Base-by-base conservation (phyloP, 2,329 filamentous ascomycete genomes). In the Emergomyces africanus region DNA sequence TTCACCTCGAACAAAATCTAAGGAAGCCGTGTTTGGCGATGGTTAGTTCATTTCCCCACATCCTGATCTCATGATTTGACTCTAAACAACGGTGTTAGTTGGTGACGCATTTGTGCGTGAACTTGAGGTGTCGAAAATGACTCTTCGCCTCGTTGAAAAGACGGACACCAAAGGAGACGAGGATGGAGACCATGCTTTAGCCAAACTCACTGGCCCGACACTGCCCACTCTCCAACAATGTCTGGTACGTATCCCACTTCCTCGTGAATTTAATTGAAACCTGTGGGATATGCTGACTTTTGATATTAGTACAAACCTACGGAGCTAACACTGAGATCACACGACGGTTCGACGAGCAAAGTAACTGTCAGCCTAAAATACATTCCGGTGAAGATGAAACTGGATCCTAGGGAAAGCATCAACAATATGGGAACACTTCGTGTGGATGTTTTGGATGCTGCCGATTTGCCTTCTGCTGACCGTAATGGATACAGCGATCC, bases 381-480 rank as follows among this genome's bases (percentile, higher is more conserved):
- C 71, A 85, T 99, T 28, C 94, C 94, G 0, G 85, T 97, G 61
- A 85, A 89, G 76, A 99, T 99, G 94, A 79, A 85, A 59, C 86
- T 99, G 54, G 90, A 99, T 68, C 88, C 94, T 0, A 90, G 86
- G 67, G 94, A 99, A 75, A 96, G 90, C 69, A 96, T 99, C 79
- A 97, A 96, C 82, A 99, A 99, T 75, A 95, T 96, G 84, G 94
- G 94, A 61, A 91, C 85, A 60, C 84, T 99, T 25, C 88, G 91
- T 23, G 89, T 99, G n/a, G 90, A 97, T 67, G 82, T 99, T 20
- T 77, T 97, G 42, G 90, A 96, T 71, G 94, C 86, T 20, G 77
- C 83, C 9, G 86, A 96, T 61, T 82, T 99, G n/a, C 94, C 94
- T 8, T 86, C 94, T 1, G 92, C 92, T 33, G 94, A 99, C 69